These are phyloP conservation scores for Jamesozyma lodderae DNA, from an alignment of 805 yeast species.

Conservation along the genomic window DNA sequence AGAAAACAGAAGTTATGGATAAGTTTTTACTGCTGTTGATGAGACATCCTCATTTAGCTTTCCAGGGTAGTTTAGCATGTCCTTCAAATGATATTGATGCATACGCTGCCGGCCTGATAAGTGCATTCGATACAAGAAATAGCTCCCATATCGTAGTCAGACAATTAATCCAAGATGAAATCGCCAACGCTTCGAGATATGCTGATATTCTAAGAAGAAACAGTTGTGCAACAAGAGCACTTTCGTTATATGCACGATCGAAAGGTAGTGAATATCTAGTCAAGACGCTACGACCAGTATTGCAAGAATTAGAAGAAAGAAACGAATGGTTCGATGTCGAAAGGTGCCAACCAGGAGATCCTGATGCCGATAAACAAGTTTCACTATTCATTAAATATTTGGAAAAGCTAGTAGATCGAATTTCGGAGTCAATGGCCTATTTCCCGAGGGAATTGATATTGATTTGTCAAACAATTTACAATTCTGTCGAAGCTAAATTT, in stretches of 20 bases:
- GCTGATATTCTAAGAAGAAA: conserved; percentile 70
- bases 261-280: conserved; percentile 51
- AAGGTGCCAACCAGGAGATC: conserved; percentile 31
- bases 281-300: conserved; percentile 43
- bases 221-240: conserved; percentile 65
- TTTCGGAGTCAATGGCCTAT: conserved; percentile 41
- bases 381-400: conserved; percentile 46
- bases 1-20: conserved; percentile 13
- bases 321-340: conserved; percentile 56
- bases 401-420: conserved; percentile 44
- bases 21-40: conserved; percentile 24
- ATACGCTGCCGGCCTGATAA: conserved; percentile 52
- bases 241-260: conserved; percentile 57
- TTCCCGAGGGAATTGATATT: conserved; percentile 65
- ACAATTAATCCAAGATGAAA: conserved; percentile 49
- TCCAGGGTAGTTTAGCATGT: conserved; percentile 50
- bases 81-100: conserved; percentile 60
- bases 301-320: conserved; percentile 41
- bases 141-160: conserved; percentile 38
- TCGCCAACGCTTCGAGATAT: conserved; percentile 45
- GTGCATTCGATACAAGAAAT: conserved; percentile 38
- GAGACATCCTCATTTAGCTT: conserved; percentile 35
- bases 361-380: conserved; percentile 33
- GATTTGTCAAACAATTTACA: conserved; percentile 56
- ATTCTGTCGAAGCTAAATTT: conserved; percentile 45